phyloP scores from a whole-genome alignment of 192 early-diverging fungal species.

The Coemansia interrupta region DNA sequence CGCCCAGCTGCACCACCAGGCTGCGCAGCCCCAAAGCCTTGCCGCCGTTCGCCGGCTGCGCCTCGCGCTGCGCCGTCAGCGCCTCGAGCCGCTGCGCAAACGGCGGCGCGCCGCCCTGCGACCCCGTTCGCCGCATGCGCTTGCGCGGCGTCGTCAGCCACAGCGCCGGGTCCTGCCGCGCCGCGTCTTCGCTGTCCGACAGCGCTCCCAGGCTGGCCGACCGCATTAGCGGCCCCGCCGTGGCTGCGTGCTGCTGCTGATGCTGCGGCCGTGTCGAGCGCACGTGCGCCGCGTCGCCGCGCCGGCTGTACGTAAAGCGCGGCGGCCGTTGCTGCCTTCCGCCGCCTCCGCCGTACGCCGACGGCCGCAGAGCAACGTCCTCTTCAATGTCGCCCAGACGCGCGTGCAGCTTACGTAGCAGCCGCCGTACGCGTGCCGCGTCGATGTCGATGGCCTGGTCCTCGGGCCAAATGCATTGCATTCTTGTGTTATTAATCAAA shows the following conservation, averaged over 20 bases:
- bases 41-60: conserved; percentile 14
- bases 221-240: neutral
- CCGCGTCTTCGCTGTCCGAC: conserved; percentile 27
- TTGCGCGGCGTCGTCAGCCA: conserved; percentile 52
- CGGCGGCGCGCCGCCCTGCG: conserved; percentile 5
- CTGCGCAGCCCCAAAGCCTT: conserved; percentile 33
- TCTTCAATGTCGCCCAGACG: conserved; percentile 34
- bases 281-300: conserved; percentile 1
- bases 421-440: conserved; percentile 26
- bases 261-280: neutral
- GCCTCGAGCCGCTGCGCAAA: conserved; percentile 37
- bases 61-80: conserved; percentile 17
- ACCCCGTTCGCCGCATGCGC: conserved; percentile 15
- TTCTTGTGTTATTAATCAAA: neutral
- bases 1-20: conserved; percentile 39
- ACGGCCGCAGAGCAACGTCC: conserved; percentile 23
- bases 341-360: conserved; percentile 4
- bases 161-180: conserved; percentile 34
- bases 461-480: conserved; percentile 24
- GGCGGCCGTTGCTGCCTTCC: conserved; percentile 3
- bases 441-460: conserved; percentile 21
- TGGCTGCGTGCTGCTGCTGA: neutral
- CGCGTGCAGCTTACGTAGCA: conserved; percentile 23
- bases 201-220: conserved; percentile 32
- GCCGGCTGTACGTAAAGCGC: conserved; percentile 47